Percentiles rank a stretch among this genome's conserved stretches.
phyloP scores from a whole-genome alignment of 306 rosid species.

The Quercus bicolor region DNA sequence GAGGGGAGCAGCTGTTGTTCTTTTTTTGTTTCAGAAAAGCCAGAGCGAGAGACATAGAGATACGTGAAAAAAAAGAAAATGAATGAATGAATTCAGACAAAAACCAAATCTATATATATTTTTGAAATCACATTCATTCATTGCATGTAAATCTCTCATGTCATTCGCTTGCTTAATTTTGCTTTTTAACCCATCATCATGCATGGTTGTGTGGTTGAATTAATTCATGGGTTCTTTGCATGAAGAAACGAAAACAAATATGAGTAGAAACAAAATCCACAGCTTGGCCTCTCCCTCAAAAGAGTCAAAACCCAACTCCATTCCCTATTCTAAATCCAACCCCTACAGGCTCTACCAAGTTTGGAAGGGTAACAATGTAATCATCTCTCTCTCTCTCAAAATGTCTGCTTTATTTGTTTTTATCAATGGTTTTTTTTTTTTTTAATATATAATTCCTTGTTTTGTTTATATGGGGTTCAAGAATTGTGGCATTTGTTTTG shows the following conservation, averaged over 20 bases:
- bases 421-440: background rate
- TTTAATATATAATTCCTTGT: constrained; percentile 15
- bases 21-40: too few species aligned
- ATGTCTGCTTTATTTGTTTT: background rate
- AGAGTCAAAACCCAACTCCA: constrained; percentile 6
- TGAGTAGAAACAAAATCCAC: constrained; percentile 14
- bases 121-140: constrained; percentile 14
- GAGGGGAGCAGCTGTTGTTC: background rate
- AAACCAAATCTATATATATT: constrained; percentile 9
- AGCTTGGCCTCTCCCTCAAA: constrained; percentile 35
- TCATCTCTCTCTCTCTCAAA: background rate
- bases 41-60: constrained; percentile 9
- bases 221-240: constrained; percentile 20
- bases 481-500: too few species aligned
- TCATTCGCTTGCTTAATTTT: constrained; percentile 3
- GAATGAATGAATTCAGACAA: background rate
- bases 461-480: background rate
- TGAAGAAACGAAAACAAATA: constrained; percentile 18
- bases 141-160: constrained; percentile 24
- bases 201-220: too few species aligned
- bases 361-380: constrained; percentile 84
- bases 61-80: too few species aligned
- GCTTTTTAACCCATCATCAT: too few species aligned
- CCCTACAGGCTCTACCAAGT: constrained; percentile 49
- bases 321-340: constrained; percentile 20